A percentile compares a stretch with the other conserved stretches of the same genome.
phyloP scores from a whole-genome alignment of 805 yeast species.

The Candida patagonica region DNA sequence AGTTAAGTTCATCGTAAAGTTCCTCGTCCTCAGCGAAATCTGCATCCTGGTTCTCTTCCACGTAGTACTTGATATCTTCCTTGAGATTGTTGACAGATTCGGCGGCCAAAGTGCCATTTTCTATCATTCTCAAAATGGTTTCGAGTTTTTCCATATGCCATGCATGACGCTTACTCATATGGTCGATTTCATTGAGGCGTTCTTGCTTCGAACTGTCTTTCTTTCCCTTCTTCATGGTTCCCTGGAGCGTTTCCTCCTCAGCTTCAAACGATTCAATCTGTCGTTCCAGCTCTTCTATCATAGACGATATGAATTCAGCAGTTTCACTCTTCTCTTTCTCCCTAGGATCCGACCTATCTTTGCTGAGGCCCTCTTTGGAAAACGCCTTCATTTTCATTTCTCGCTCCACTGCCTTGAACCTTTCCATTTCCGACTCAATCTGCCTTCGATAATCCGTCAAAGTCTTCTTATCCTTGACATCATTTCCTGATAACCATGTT shows the following conservation, averaged over 20 bases:
- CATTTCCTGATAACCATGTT: conserved; percentile 86
- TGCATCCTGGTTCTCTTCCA: conserved; percentile 86
- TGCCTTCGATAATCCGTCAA: conserved; percentile 65
- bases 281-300: conserved; percentile 69
- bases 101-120: conserved; percentile 70
- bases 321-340: conserved; percentile 73
- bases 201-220: conserved; percentile 47
- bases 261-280: conserved; percentile 76
- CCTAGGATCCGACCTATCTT: conserved; percentile 64
- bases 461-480: conserved; percentile 80
- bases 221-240: conserved; percentile 49
- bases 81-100: conserved; percentile 66
- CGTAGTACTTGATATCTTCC: conserved; percentile 88
- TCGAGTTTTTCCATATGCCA: conserved; percentile 76
- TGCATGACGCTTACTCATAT: conserved; percentile 60
- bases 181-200: conserved; percentile 54
- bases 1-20: conserved; percentile 76
- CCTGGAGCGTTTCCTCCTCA: conserved; percentile 47
- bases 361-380: conserved; percentile 82
- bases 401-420: conserved; percentile 90
- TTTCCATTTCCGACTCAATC: conserved; percentile 71
- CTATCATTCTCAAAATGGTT: conserved; percentile 62
- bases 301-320: conserved; percentile 54
- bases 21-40: conserved; percentile 93
- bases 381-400: conserved; percentile 90